Evolutionary conservation across 768 basidiomycete species (phyloP), one percentile per base, ranked within the genome.

Genomic region (Collybia sp.): DNA sequence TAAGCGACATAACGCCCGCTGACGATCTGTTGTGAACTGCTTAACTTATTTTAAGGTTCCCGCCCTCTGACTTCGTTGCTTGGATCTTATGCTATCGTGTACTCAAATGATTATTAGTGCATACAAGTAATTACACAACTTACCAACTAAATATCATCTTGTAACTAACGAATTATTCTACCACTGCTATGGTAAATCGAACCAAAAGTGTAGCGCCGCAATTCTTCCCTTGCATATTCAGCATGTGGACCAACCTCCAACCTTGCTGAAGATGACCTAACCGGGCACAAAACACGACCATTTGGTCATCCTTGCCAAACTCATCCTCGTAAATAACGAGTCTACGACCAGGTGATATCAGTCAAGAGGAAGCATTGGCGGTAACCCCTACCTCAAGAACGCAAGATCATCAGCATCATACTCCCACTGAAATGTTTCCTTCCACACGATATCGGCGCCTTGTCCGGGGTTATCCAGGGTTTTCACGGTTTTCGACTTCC

Each of bases 241-340:
- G 54, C 62, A 83, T 64, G 33, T 73, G 66, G 25, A 79, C 58
- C 25, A 80, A 51, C 15, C 71, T 65, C 76, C 72, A 79, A 19
- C 72, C 77, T 48, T 64, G 59, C 36, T 72, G 60, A 18, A 82
- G 52, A 46, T 73, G 61, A 20, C 64, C 65, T 30, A 83, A 50
- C 10, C 72, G 68, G n/a, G 72, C 76, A 56, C 79, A 78, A 55
- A 81, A 82, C 5, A 73, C 63, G 2, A 67, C 74, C n/a, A 81
- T 51, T 38, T 61, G 58, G 45, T 74, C 70, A 54, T 80, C 72
- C 42, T 56, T 63, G 25, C 70, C 70, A 45, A 71, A 66, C 49
- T 68, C 69, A 40, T 72, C 64, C 48, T 76, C 66, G 38, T 62
- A 64, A 4, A 73, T 54, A 17, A 63, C 49, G 2, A 73, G 57